Conservation (phyloP, 768 basidiomycete species). For the Piloderma croceum region DNA sequence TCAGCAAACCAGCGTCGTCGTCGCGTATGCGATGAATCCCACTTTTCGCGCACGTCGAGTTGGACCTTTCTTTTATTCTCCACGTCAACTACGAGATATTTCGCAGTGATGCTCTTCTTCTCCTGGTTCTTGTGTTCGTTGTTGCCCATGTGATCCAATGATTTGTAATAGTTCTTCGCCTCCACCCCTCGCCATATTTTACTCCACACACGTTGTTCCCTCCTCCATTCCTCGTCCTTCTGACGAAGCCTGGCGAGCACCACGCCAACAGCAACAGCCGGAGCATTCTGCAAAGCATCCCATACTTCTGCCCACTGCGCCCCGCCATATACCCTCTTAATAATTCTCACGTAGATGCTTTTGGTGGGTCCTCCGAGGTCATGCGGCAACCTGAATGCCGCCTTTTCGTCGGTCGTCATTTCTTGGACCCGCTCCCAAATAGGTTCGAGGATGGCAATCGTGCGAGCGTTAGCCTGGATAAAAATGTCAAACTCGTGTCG, state of each 20-base stretch:
- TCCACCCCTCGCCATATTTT: constrained; percentile 96
- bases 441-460: constrained; percentile 88
- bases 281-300: constrained; percentile 86
- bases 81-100: constrained; percentile 76
- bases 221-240: constrained; percentile 97
- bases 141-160: constrained; percentile 92
- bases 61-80: constrained; percentile 64
- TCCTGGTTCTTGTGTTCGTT: constrained; percentile 94
- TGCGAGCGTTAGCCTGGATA: constrained; percentile 83
- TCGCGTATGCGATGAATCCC: constrained; percentile 18
- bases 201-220: constrained; percentile 92
- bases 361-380: constrained; percentile 88
- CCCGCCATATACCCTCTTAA: constrained; percentile 91
- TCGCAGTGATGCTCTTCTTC: constrained; percentile 86
- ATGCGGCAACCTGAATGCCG: constrained; percentile 72
- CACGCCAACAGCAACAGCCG: constrained; percentile 85
- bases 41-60: constrained; percentile 24
- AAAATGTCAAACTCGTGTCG: constrained; percentile 97
- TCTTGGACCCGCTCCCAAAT: constrained; percentile 76
- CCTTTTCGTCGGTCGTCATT: constrained; percentile 85
- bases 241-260: constrained; percentile 83
- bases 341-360: constrained; percentile 83
- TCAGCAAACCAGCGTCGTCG: too few relatives aligned
- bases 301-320: constrained; percentile 73
- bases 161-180: constrained; percentile 96